phyloP scores from a whole-genome alignment of 208 protist species.

The Acanthamoeba healyi region DNA sequence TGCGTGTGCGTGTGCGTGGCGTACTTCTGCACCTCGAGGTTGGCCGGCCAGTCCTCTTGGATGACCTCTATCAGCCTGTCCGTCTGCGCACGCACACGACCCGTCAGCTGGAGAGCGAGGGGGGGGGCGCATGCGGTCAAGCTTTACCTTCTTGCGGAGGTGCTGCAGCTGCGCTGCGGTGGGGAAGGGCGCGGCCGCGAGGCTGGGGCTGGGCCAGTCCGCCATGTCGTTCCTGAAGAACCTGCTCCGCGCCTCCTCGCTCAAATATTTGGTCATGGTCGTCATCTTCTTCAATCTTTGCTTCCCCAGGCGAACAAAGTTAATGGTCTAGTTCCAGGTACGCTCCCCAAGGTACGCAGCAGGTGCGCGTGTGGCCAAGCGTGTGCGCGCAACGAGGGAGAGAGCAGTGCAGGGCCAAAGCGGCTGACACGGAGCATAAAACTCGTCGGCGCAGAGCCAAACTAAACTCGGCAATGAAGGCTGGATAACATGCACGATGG shows the following conservation, averaged over 20 bases:
- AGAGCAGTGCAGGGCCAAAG: background rate
- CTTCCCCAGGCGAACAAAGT: background rate
- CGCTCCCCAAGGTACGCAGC: background rate
- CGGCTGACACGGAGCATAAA: background rate
- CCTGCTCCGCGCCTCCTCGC: background rate
- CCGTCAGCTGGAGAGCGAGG: background rate
- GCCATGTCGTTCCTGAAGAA: background rate
- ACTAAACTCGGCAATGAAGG: background rate
- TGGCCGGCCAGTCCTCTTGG: slow-evolving; percentile 60
- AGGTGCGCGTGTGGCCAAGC: background rate
- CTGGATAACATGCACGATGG: background rate
- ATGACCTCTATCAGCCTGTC: slow-evolving; percentile 35
- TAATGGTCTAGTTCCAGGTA: background rate
- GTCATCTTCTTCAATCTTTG: background rate
- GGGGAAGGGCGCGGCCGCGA: background rate
- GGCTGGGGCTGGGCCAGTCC: background rate
- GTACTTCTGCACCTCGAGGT: background rate
- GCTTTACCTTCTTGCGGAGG: background rate
- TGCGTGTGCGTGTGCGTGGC: background rate
- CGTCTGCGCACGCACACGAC: background rate
- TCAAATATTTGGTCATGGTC: background rate
- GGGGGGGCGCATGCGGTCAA: background rate
- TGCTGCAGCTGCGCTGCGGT: background rate
- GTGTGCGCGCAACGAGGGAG: background rate
- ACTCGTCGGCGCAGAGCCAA: background rate